Base-by-base conservation (phyloP, 352 stramenopile species). In the Globisporangium okanoganense region DNA sequence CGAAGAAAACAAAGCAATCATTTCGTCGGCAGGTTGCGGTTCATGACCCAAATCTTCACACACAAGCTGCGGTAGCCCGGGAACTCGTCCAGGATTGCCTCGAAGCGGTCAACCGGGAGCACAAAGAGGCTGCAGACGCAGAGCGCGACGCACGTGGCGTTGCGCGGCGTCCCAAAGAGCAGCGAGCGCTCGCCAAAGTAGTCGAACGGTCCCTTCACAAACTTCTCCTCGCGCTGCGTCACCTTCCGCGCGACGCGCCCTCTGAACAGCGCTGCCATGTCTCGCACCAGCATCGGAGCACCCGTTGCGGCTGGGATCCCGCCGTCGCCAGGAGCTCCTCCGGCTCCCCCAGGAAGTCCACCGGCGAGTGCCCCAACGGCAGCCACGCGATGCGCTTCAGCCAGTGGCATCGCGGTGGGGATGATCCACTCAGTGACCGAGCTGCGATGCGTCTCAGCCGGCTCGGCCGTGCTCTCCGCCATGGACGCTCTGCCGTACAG, bases 141-240 rank as follows among this genome's bases (percentile, higher is more conserved):
- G 5, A 89, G 61, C 25, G 82, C 78, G 38, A 84, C 67, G 58
- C 80, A 90, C 50, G 78, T 90, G 48, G 77, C 80, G 49, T 79
- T 88, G 25, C 80, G 77, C 14, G 82, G 80, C 14, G 77, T 90
- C 25, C 79, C 82, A 45, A 89, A 87, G 10, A 92, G 70, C 56
- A 92, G 66, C 40, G 78, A 90, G 43, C 75, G 76, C 68, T 92
- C 82, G 40, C 82, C 82, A 55, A 92, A 90, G 65, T 83, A 89
- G 64, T 92, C 82, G 62, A 85, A 89, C 45, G 78, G 75, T 2
- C 78, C 80, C 56, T 90, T 90, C 58, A 90, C 75, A 58, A 87
- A 82, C 67, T 84, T 85, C 60, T 82, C 67, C 55, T 76, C 72
- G n/a, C 70, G 61, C 61, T 79, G 33, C n/a, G 35, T 49, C 27